Percentiles rank a stretch among this genome's conserved stretches.
phyloP scores from a whole-genome alignment of 139 green algal species.

The Astrephomene gubernaculifera region DNA sequence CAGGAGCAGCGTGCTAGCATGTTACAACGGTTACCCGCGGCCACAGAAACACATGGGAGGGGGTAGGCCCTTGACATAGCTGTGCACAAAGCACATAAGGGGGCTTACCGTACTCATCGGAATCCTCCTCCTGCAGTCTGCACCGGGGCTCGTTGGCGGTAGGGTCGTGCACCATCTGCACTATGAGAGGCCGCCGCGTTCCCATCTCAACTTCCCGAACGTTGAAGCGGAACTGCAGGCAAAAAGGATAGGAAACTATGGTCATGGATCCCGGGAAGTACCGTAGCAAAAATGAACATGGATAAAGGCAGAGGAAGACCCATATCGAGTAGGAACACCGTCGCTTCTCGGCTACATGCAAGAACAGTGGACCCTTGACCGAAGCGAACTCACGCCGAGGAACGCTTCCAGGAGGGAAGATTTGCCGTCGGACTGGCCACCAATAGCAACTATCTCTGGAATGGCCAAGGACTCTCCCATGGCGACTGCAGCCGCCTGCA shows the following conservation, averaged over 20 bases:
- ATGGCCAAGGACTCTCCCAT: slow-evolving; percentile 84
- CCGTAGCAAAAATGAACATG: too few species aligned
- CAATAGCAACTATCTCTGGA: slow-evolving; percentile 94
- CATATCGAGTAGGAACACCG: too few species aligned
- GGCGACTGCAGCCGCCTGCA: slow-evolving; percentile 66
- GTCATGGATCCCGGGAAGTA: too few species aligned
- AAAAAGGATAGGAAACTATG: too few species aligned
- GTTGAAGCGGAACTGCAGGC: slow-evolving; percentile 94
- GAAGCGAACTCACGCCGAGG: slow-evolving; percentile 73
- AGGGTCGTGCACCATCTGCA: slow-evolving; percentile 89
- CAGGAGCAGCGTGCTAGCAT: too few species aligned
- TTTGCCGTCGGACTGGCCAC: slow-evolving; percentile 94
- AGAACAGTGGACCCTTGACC: too few species aligned
- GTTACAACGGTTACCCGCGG: too few species aligned
- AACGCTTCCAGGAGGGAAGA: slow-evolving; percentile 91
- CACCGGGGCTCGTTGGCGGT: slow-evolving; percentile 80
- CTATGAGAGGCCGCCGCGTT: slow-evolving; percentile 85
- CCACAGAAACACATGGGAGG: background rate
- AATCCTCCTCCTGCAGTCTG: slow-evolving; percentile 90
- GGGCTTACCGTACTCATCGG: slow-evolving; percentile 74
- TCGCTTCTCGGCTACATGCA: too few species aligned
- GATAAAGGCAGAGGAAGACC: too few species aligned
- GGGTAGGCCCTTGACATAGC: background rate
- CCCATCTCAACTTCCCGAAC: slow-evolving; percentile 93
- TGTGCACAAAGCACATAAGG: background rate